Conservation (phyloP, 345 rosid species). For the Pistacia atlantica region DNA sequence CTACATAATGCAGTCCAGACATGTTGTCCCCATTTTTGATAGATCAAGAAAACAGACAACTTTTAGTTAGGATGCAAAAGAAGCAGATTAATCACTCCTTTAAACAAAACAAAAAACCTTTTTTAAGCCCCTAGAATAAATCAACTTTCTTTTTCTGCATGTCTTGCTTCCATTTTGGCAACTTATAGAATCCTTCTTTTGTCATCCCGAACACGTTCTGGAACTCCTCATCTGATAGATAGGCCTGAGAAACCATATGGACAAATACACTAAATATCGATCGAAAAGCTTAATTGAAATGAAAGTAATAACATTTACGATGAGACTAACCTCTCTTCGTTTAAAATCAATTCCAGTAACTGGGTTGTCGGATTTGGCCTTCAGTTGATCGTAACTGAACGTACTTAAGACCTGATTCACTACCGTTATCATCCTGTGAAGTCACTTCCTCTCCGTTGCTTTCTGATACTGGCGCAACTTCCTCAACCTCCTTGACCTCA, state of each 20-base stretch:
- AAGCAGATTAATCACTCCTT: slow-evolving; percentile 23
- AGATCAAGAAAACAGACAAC: slow-evolving; percentile 13
- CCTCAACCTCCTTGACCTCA: slow-evolving; percentile 55
- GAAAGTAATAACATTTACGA: neutral
- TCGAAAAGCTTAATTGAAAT: neutral
- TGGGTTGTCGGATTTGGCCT: slow-evolving; percentile 81
- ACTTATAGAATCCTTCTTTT: slow-evolving; percentile 76
- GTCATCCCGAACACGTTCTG: slow-evolving; percentile 63
- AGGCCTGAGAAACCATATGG: slow-evolving; percentile 52
- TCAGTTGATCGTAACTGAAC: slow-evolving; percentile 85
- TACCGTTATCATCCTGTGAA: slow-evolving; percentile 44
- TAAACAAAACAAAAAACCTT: neutral
- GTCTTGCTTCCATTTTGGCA: slow-evolving; percentile 99
- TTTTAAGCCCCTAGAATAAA: slow-evolving; percentile 49
- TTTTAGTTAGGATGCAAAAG: slow-evolving; percentile 19
- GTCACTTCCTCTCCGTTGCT: slow-evolving; percentile 47
- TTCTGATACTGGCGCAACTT: slow-evolving; percentile 43
- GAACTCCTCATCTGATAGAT: slow-evolving; percentile 85
- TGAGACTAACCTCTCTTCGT: slow-evolving; percentile 79
- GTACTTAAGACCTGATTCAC: slow-evolving; percentile 37
- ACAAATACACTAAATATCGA: slow-evolving; percentile 3
- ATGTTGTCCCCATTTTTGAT: slow-evolving; percentile 9
- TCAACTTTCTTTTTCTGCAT: slow-evolving; percentile 81
- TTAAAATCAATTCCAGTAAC: slow-evolving; percentile 91
- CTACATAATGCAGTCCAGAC: slow-evolving; percentile 28